A percentile compares a stretch with the other conserved stretches of the same genome.
These are phyloP conservation scores for Coccomyxa subellipsoidea DNA, from an alignment of 163 green algal species.

Conservation along the genomic window DNA sequence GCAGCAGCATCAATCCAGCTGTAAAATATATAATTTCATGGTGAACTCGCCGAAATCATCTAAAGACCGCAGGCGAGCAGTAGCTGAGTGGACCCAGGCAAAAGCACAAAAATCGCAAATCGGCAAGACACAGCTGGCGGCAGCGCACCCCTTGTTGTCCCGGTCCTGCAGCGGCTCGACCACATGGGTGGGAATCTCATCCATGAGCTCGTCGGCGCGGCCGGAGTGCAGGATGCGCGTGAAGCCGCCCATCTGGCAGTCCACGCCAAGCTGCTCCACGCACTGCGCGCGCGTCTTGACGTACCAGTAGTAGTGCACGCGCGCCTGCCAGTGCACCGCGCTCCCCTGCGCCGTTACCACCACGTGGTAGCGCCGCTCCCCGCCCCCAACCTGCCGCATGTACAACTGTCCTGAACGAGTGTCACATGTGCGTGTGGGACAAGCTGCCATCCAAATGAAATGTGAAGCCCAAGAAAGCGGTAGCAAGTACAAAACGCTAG, in stretches of 20 bases:
- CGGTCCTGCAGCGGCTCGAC: constrained; percentile 68
- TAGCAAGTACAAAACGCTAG: too few relatives aligned
- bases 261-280: constrained; percentile 6
- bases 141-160: constrained; percentile 1
- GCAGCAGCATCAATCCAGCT: too few relatives aligned
- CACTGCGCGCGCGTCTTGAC: constrained; percentile 31
- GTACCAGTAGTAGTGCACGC: constrained; percentile 86
- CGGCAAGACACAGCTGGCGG: neutral
- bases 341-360: constrained; percentile 76
- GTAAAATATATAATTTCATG: too few relatives aligned
- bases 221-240: constrained; percentile 88
- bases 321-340: constrained; percentile 81
- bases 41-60: too few relatives aligned
- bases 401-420: neutral
- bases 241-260: constrained; percentile 62
- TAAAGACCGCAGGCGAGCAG: too few relatives aligned
- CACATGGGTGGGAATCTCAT: constrained; percentile 87
- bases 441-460: too few relatives aligned
- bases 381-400: constrained; percentile 5
- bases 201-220: constrained; percentile 80
- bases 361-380: constrained; percentile 68
- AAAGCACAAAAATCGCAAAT: neutral
- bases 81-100: too few relatives aligned
- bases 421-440: too few relatives aligned
- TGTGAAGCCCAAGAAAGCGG: too few relatives aligned